phyloP scores from a whole-genome alignment of 805 yeast species.

The Candida germanica region DNA sequence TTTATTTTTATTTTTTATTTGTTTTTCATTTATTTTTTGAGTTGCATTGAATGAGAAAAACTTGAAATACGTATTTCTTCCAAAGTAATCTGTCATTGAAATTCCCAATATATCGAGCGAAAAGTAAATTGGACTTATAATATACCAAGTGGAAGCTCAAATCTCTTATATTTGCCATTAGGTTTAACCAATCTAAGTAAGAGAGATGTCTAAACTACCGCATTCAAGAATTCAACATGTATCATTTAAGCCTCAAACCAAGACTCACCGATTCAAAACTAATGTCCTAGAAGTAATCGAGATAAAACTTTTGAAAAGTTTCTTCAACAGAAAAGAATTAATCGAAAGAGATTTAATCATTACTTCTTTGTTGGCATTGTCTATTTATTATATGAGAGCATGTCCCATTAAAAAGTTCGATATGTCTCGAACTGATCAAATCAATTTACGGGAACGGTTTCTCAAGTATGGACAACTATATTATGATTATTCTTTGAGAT shows the following conservation, averaged over 20 bases:
- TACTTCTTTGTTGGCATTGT: conserved; percentile 10
- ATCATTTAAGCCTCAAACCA: not conserved
- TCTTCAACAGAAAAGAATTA: conserved; percentile 4
- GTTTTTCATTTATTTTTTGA: no score
- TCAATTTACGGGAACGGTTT: conserved; percentile 3
- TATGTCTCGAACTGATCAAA: conserved; percentile 1
- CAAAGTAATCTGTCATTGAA: no score
- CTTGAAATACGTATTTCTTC: no score
- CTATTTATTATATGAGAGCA: conserved; percentile 11
- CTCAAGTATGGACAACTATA: conserved; percentile 8
- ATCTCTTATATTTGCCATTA: no score
- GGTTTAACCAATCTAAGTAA: no score
- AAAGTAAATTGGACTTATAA: no score
- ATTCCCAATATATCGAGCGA: no score
- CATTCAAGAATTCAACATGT: not conserved
- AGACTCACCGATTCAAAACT: not conserved
- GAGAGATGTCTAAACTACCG: not conserved
- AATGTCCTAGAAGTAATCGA: conserved; percentile 4
- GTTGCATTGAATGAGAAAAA: no score
- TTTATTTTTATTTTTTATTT: no score
- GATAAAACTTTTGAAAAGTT: conserved; percentile 5
- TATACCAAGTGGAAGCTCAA: no score
- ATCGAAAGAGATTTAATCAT: conserved; percentile 8
- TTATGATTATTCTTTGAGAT: conserved; percentile 8
- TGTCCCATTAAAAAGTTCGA: conserved; percentile 12